A percentile compares a stretch with the other conserved stretches of the same genome.
Evolutionary conservation across 2,329 filamentous ascomycete species (phyloP).

Genomic region (Plenodomus lindquistii): DNA sequence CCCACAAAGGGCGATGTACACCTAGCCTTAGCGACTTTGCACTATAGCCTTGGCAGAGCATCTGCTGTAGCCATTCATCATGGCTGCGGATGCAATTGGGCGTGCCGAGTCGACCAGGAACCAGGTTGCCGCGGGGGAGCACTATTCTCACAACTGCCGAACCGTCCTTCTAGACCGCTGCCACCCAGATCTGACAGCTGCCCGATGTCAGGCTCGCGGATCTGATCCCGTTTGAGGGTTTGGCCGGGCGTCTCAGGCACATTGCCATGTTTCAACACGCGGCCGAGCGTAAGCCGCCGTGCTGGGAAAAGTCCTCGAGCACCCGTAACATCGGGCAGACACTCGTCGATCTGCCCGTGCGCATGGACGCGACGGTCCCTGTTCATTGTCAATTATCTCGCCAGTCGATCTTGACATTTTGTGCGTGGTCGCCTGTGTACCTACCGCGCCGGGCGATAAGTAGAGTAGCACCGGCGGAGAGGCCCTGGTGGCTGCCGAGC

Average conservation of each 20-base stretch:
- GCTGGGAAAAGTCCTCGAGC: too few species aligned
- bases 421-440: slow-evolving; percentile 16
- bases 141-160: slow-evolving; percentile 26
- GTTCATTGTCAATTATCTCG: not conserved
- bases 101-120: slow-evolving; percentile 17
- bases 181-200: slow-evolving; percentile 11
- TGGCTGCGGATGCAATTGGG: slow-evolving; percentile 2
- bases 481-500: slow-evolving; percentile 11
- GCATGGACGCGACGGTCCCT: slow-evolving; percentile 12
- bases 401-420: slow-evolving; percentile 3
- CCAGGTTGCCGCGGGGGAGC: slow-evolving; percentile 15
- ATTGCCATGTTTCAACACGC: slow-evolving; percentile 15
- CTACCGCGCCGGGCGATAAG: not conserved
- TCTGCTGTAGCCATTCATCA: slow-evolving; percentile 7
- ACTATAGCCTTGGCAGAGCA: slow-evolving; percentile 15
- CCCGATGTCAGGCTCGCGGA: slow-evolving; percentile 17
- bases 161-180: slow-evolving; percentile 23
- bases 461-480: not conserved
- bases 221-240: slow-evolving; percentile 21
- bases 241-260: slow-evolving; percentile 17
- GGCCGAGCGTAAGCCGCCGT: slow-evolving; percentile 11
- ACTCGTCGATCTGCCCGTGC: slow-evolving; percentile 25
- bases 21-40: slow-evolving; percentile 24
- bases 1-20: slow-evolving; percentile 22
- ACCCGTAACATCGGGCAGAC: slow-evolving; percentile 17